phyloP scores from a whole-genome alignment of 768 basidiomycete genomes.

The Boletus rex-veris region DNA sequence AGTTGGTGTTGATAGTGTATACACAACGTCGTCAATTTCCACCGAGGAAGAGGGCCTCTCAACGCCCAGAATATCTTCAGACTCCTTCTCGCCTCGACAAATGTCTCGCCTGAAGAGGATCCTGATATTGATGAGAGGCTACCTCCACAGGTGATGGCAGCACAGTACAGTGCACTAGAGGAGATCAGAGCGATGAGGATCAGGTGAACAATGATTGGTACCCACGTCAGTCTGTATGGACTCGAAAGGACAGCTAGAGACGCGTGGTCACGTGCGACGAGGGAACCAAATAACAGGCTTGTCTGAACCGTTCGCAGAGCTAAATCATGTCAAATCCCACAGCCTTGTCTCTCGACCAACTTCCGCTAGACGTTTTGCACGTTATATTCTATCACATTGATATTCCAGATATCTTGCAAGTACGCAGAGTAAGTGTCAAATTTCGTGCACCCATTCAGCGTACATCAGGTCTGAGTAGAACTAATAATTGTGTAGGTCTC shows the following conservation, averaged over 20 bases:
- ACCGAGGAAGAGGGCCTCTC: constrained; percentile 23
- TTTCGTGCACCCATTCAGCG: background rate
- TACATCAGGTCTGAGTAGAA: background rate
- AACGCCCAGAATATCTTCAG: constrained; percentile 17
- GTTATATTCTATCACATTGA: constrained; percentile 10
- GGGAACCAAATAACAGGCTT: too few relatives aligned
- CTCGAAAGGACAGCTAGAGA: background rate
- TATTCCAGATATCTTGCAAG: constrained; percentile 14
- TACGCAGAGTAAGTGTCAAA: constrained; percentile 14
- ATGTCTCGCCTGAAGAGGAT: constrained; percentile 17
- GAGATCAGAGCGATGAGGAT: constrained; percentile 8
- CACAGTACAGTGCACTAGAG: constrained; percentile 12
- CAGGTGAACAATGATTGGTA: background rate
- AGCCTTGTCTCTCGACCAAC: constrained; percentile 1
- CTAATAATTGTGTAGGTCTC: constrained; percentile 7
- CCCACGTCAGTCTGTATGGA: background rate
- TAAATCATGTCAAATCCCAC: too few relatives aligned
- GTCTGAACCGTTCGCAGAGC: too few relatives aligned
- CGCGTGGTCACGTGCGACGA: too few relatives aligned
- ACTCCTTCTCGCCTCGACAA: constrained; percentile 20
- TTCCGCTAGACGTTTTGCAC: constrained; percentile 12
- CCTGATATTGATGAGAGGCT: constrained; percentile 15
- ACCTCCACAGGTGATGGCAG: constrained; percentile 7
- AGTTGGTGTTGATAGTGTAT: constrained; percentile 7
- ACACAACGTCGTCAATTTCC: constrained; percentile 21